Evolutionary conservation across 2,329 filamentous ascomycete genomes (phyloP), one percentile per base, ranked within the genome.

Genomic region (Aspergillus spinulosporus): DNA sequence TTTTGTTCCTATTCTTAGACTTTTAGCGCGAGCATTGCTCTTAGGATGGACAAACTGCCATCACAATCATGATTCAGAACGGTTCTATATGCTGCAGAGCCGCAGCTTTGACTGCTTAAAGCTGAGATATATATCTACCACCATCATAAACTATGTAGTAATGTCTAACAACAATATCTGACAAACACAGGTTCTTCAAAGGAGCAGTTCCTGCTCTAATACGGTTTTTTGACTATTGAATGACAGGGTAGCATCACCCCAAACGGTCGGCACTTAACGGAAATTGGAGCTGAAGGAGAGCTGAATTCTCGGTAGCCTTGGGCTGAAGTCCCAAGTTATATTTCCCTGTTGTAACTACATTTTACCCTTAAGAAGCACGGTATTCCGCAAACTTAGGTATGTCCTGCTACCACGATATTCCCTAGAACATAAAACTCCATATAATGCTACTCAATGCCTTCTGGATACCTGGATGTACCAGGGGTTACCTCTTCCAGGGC

Each of bases 1-100:
- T 56, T 56, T 49, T 39, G 52, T 50, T 42, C 32, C 58, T 60
- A 60, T 60, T 60, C 55, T 58, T 58, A 58, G 58, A 45, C 21
- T 14, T n/a, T 45, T 52, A 36, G 26, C 21, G 44, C 21, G 12
- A 49, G 46, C 31, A 9, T 9, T 32, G 21, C 34, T 21, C 21
- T 21, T 21, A 45, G 31, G 21, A 42, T 45, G 48, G 21, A 52
- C 37, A 40, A 14, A 5, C 11, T 12, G 39, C 39, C 15, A 44
- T 14, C 34, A 26, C 12, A 14, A 26, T 49, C 26, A 52, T 14
- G 12, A 48, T 29, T 29, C 45, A 48, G 52, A 47, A 43, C 42
- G n/a, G 9, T 37, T 37, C 34, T 37, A 37, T 29, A 15, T 21
- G 21, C 11, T 37, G 34, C 34, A 37, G 34, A 37, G 34, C 34